Evolutionary conservation across 2,329 filamentous ascomycete species (phyloP).

Genomic region (Colletotrichum acutatum): DNA sequence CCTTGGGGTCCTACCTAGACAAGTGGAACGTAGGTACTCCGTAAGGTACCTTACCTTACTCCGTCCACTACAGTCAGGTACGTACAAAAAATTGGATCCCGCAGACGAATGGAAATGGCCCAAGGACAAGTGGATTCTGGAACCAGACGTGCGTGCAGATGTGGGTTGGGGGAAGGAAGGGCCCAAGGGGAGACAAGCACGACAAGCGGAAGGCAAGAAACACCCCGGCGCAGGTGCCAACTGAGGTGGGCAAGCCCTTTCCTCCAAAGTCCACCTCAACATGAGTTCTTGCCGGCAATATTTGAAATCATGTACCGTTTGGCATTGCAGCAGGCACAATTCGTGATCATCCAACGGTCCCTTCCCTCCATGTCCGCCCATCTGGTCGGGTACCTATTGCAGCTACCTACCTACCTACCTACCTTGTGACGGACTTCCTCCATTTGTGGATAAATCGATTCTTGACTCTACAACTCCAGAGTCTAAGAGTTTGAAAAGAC

Average conservation of each 20-base stretch:
- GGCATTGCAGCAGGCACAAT: neutral
- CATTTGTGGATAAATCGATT: neutral
- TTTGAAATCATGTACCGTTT: no score
- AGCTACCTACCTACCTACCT: no score
- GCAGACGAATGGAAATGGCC: neutral
- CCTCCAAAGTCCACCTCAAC: neutral
- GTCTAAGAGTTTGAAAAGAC: neutral
- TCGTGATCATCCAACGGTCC: neutral
- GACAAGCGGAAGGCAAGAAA: neutral
- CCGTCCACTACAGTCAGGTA: neutral
- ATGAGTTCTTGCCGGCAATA: neutral
- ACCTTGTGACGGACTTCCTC: neutral
- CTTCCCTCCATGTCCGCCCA: neutral
- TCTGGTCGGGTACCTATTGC: neutral
- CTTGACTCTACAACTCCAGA: neutral
- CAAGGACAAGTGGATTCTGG: conserved; percentile 21
- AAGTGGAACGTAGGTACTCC: neutral
- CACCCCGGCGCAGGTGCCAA: neutral
- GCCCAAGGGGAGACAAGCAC: neutral
- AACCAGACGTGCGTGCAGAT: conserved; percentile 18
- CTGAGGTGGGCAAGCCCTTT: neutral
- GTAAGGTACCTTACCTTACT: no score
- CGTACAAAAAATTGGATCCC: neutral
- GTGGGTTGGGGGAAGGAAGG: neutral
- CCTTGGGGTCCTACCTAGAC: no score